Conservation (phyloP, 1,139 yeast genomes). For the Meyerozyma smithsonii region DNA sequence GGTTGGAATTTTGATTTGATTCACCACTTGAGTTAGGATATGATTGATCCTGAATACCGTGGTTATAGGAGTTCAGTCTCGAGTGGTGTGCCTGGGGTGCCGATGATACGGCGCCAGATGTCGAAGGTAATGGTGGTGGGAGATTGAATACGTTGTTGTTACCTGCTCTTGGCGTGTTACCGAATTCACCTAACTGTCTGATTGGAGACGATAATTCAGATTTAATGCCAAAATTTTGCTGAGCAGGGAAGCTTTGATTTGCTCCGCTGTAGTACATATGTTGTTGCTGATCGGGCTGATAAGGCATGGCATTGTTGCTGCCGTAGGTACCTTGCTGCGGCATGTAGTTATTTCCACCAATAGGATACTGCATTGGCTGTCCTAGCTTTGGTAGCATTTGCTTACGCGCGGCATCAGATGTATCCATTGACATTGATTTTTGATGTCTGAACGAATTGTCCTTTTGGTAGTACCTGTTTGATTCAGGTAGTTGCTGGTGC, state of each 20-base stretch:
- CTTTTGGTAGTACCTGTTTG: constrained; percentile 26
- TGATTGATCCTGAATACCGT: constrained; percentile 9
- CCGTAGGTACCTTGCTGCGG: background rate
- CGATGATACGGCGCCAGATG: constrained; percentile 8
- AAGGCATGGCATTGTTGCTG: background rate
- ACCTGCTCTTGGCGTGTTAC: constrained; percentile 29
- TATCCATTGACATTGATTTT: constrained; percentile 15
- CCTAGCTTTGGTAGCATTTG: constrained; percentile 19
- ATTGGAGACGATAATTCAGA: constrained; percentile 33
- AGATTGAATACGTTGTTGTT: constrained; percentile 26
- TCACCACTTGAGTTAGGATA: constrained; percentile 9
- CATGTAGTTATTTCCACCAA: background rate
- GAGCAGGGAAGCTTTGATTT: background rate
- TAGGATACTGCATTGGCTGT: constrained; percentile 14
- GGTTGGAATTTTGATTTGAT: constrained; percentile 5
- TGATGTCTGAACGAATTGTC: constrained; percentile 17
- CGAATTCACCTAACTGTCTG: constrained; percentile 22
- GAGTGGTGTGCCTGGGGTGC: constrained; percentile 18
- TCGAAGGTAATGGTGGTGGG: constrained; percentile 31
- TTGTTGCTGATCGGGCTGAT: background rate
- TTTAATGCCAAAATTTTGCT: constrained; percentile 6
- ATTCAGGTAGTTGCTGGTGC: constrained; percentile 62
- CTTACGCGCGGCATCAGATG: constrained; percentile 13
- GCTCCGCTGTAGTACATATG: background rate
- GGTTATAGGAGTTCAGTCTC: constrained; percentile 28